Conservation (phyloP, 768 basidiomycete species). For the Pleurotus giganteus region DNA sequence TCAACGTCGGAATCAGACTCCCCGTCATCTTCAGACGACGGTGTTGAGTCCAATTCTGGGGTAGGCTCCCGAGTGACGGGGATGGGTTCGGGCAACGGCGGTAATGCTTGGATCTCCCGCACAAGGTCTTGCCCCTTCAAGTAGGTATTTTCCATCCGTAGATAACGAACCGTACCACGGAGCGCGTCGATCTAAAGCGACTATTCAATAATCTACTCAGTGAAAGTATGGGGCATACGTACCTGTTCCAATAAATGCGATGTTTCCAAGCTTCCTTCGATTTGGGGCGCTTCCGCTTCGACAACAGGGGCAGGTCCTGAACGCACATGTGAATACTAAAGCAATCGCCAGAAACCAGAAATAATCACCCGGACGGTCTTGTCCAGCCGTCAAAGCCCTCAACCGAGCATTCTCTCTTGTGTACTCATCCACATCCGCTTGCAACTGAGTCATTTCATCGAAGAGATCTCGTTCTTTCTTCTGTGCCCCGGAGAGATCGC, state of each 20-base stretch:
- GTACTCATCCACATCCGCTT: constrained; percentile 80
- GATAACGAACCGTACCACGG: constrained; percentile 87
- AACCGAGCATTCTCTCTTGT: constrained; percentile 89
- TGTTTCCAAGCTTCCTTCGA: constrained; percentile 84
- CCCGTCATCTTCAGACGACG: constrained; percentile 58
- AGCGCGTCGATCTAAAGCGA: constrained; percentile 77
- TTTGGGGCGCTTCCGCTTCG: constrained; percentile 60
- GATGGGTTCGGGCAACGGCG: constrained; percentile 52
- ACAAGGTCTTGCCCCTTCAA: constrained; percentile 92
- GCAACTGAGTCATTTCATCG: constrained; percentile 91
- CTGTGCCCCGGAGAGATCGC: constrained; percentile 72
- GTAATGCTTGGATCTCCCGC: constrained; percentile 74
- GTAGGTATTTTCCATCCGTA: constrained; percentile 92
- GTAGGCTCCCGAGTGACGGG: constrained; percentile 50
- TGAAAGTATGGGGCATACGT: constrained; percentile 12
- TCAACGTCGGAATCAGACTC: constrained; percentile 48
- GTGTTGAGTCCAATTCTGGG: constrained; percentile 66
- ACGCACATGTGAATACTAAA: not conserved
- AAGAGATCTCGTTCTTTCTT: constrained; percentile 90
- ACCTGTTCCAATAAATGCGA: constrained; percentile 89
- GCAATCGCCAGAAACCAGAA: not conserved
- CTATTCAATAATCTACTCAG: constrained; percentile 7
- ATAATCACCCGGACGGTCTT: constrained; percentile 68
- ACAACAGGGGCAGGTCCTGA: constrained; percentile 43
- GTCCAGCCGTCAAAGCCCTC: constrained; percentile 61